Base-by-base conservation (phyloP, 805 yeast species). In the Pichia nanzhaoensis region DNA sequence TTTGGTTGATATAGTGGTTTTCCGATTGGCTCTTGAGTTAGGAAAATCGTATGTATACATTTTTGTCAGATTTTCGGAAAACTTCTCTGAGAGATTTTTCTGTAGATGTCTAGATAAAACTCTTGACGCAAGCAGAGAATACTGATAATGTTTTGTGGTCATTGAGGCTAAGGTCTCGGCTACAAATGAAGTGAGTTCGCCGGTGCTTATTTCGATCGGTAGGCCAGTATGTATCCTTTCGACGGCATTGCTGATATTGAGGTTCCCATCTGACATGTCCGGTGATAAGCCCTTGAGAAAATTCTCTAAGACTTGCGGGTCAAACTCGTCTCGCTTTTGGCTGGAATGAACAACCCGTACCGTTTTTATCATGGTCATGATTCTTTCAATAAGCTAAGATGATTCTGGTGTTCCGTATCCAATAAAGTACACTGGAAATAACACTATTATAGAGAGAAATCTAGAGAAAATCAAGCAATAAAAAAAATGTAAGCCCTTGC, bases 151-250 rank as follows among this genome's bases (percentile, higher is more conserved):
- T 48, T 80, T 75, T 5, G 97, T 90, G 37, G 96, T 88, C 89
- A 90, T 79, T 55, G 87, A 85, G 22, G 98, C 98, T 42, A 93
- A 84, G 16, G 93, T 86, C 66, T 93, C 99, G 24, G 98, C 95
- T 30, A 96, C 90, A 38, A 64, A 49, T 16, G 55, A 53, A 4
- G 58, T 34, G 9, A 66, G 50, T 37, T 76, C 77, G 20, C 67
- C 64, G 21, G 74, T 66, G 41, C 68, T 68, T 21, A 75, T 69
- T 31, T 67, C 69, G 41, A 68, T 70, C 39, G 77, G 77, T 18
- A 77, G 73, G 18, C 80, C 81, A 1, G 64, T 55, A 33, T 64
- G 64, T 16, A 75, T 74, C 53, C 73, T 69, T 46, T 68, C 72
- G 18, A 78, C 66, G 44, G 73, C 66, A 33, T 69, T 63, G 31